Evolutionary conservation across 306 rosid genomes (phyloP).

Genomic region (Senna tora): DNA sequence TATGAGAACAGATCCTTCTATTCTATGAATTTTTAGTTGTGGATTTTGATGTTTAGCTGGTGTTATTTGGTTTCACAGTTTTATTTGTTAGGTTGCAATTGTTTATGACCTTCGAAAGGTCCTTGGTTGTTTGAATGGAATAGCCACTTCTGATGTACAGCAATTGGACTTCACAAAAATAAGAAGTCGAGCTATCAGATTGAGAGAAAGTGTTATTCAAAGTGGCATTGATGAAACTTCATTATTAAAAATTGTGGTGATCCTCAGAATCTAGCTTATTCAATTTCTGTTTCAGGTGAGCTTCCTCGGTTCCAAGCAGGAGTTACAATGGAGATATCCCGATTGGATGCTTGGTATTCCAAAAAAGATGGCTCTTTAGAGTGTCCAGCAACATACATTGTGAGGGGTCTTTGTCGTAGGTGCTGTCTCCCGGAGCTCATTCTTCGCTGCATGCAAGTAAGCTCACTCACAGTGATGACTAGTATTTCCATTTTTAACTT

Average conservation of each 20-base stretch:
- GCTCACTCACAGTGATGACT: constrained; percentile 17
- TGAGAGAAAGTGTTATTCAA: background rate
- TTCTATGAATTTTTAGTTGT: constrained; percentile 7
- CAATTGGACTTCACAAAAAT: background rate
- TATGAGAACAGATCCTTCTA: constrained; percentile 7
- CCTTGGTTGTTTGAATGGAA: background rate
- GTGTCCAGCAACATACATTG: constrained; percentile 74
- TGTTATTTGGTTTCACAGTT: background rate
- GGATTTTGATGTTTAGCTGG: constrained; percentile 5
- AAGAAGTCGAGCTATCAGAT: background rate
- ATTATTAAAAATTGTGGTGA: constrained; percentile 11
- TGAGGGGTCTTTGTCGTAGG: constrained; percentile 83
- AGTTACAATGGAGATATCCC: constrained; percentile 85
- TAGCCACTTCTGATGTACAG: background rate
- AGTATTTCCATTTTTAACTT: background rate
- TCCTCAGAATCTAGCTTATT: constrained; percentile 16
- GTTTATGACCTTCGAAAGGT: background rate
- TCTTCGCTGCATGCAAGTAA: constrained; percentile 95
- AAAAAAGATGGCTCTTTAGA: constrained; percentile 60
- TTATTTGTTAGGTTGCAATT: background rate
- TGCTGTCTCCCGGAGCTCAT: constrained; percentile 91
- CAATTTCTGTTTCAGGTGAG: constrained; percentile 65
- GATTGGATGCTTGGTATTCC: constrained; percentile 89
- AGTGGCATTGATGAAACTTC: background rate
- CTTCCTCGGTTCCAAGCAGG: constrained; percentile 91